Percentiles rank a stretch among this genome's conserved stretches.
phyloP scores from a whole-genome alignment of 805 yeast species.

The Sugiyamaella smithiae region DNA sequence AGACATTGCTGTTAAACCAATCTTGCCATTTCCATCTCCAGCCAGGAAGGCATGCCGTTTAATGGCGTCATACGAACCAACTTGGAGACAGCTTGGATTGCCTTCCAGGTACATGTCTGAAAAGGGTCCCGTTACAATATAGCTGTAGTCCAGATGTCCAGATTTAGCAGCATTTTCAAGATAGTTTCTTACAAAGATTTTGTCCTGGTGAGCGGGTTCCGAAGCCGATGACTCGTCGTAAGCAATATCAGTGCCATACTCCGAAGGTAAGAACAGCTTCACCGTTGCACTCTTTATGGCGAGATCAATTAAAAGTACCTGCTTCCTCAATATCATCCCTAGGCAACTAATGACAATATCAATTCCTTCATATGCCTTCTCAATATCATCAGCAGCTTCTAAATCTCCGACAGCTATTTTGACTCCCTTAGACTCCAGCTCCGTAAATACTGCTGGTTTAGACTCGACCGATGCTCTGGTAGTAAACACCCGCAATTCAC shows the following conservation, averaged over 20 bases:
- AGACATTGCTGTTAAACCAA: neutral
- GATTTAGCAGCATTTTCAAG: neutral
- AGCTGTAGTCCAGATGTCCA: neutral
- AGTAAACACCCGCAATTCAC: neutral
- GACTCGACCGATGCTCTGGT: neutral
- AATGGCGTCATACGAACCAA: neutral
- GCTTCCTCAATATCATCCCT: neutral
- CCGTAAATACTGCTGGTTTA: neutral
- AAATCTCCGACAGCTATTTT: neutral
- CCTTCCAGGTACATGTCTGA: neutral
- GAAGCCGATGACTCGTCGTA: neutral
- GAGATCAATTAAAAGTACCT: neutral
- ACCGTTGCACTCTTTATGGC: neutral
- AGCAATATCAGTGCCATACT: neutral
- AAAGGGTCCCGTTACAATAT: slow-evolving; percentile 3
- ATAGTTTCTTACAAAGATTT: neutral
- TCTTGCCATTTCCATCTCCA: neutral
- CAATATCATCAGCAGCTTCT: neutral
- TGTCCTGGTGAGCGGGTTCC: slow-evolving; percentile 1
- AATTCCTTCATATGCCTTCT: neutral
- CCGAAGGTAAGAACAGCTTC: neutral
- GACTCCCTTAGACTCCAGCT: neutral
- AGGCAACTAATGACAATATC: neutral
- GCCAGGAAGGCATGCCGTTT: neutral
- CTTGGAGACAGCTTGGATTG: neutral